Evolutionary conservation across 345 rosid species (phyloP).

Genomic region (Eucalyptus marginata): DNA sequence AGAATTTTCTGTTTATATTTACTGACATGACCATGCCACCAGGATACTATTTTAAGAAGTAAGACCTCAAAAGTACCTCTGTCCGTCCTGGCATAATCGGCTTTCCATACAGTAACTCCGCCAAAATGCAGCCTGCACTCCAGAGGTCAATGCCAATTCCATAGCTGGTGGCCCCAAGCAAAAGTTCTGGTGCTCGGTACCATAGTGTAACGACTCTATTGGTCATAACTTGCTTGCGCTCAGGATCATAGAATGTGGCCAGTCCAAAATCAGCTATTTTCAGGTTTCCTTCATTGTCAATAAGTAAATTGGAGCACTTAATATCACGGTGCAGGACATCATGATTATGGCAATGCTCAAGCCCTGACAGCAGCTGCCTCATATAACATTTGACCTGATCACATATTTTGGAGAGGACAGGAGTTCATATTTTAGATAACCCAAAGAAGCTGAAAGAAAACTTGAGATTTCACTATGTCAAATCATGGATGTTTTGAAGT

Average conservation of each 20-base stretch:
- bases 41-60: not conserved
- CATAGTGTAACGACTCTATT: conserved; percentile 94
- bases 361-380: conserved; percentile 75
- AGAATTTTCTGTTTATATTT: not conserved
- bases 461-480: not conserved
- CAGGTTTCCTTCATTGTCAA: conserved; percentile 63
- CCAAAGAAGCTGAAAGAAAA: not conserved
- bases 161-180: conserved; percentile 78
- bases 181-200: conserved; percentile 95
- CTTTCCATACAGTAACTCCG: conserved; percentile 78
- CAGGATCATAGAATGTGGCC: conserved; percentile 66
- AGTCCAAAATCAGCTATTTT: conserved; percentile 94
- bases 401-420: not conserved
- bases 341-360: conserved; percentile 77
- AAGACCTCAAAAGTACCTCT: conserved; percentile 30
- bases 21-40: not conserved
- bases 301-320: conserved; percentile 80
- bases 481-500: not conserved
- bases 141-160: conserved; percentile 77
- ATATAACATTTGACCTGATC: conserved; percentile 72
- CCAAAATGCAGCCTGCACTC: conserved; percentile 96
- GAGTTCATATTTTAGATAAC: not conserved
- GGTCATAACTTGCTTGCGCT: conserved; percentile 57
- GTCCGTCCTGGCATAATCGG: conserved; percentile 92
- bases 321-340: conserved; percentile 88